These are phyloP conservation scores for Gleditsia sinensis DNA, from an alignment of 306 rosid species.

Conservation along the genomic window DNA sequence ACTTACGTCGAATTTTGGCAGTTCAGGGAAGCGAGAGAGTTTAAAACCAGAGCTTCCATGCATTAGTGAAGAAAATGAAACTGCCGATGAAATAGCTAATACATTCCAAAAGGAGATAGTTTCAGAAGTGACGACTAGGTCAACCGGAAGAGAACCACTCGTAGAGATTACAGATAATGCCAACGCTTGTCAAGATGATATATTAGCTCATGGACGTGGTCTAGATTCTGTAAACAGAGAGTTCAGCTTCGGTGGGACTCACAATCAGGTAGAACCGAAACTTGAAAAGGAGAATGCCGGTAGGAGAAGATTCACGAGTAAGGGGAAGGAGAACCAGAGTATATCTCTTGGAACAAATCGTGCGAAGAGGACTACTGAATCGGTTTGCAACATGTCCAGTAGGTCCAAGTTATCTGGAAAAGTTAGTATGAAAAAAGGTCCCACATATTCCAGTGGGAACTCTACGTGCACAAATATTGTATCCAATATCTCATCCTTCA, in stretches of 20 bases:
- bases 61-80: constrained; percentile 87
- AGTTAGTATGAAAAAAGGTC: constrained; percentile 49
- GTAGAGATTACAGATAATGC: constrained; percentile 53
- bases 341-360: constrained; percentile 54
- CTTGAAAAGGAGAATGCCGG: constrained; percentile 45
- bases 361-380: constrained; percentile 50
- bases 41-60: constrained; percentile 80
- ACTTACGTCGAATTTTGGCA: constrained; percentile 52
- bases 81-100: constrained; percentile 60
- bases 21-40: constrained; percentile 73
- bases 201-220: constrained; percentile 45
- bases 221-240: constrained; percentile 58
- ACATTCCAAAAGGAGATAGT: constrained; percentile 43
- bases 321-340: constrained; percentile 56
- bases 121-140: constrained; percentile 36
- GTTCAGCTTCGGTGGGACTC: constrained; percentile 52
- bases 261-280: constrained; percentile 49
- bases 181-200: constrained; percentile 55
- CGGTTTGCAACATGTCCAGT: constrained; percentile 48
- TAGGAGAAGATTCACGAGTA: constrained; percentile 46
- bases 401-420: constrained; percentile 66
- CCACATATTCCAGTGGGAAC: constrained; percentile 48
- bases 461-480: constrained; percentile 63
- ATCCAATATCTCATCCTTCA: constrained; percentile 76
- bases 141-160: constrained; percentile 58